Base-by-base conservation (phyloP, 257 asterid species). In the Pogostemon cablin region DNA sequence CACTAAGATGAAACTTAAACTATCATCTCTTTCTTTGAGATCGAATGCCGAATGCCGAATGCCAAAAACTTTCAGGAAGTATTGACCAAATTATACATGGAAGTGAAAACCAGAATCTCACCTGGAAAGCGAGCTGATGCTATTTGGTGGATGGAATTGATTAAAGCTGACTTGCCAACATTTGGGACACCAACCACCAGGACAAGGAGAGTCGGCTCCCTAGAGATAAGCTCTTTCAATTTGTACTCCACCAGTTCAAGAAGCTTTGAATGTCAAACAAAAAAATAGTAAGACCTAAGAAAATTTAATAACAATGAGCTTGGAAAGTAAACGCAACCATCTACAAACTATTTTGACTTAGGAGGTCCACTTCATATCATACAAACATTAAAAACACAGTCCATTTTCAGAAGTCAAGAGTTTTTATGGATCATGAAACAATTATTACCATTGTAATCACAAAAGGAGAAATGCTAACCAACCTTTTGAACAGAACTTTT, bases 141-240 rank as follows among this genome's bases (percentile, higher is more conserved):
- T 66, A 89, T 87, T 64, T 77, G 95, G 80, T 91, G 93, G 78
- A 93, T 85, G 71, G 92, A 88, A 81, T 93, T 93, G 65, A 90
- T 88, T 59, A 90, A 78, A 58, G 90, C 97, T 5, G 97, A 93
- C 72, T 93, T 93, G 66, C 98, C 98, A 75, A 93, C 98, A 83
- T 90, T 93, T 25, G 98, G 98, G 64, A 93, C 98, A 67, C 98
- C 98, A 50, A 93, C 96, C 65, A 93, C 98, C 86, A 90, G 85
- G 74, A 90, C 96, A 72, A 90, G 86, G 34, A 88, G 88, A 68
- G 98, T 93, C 46, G 97, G 98, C 81, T 93, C 96, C 83, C 78
- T 87, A 47, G 85, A 77, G 52, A 88, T 93, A 60, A 54, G 81
- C 77, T 93, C 98, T 72, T 87, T 93, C 82, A 90, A 68, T 79